Evolutionary conservation across 176 grass and related monocot species (phyloP).

Genomic region (Phoenix dactylifera): DNA sequence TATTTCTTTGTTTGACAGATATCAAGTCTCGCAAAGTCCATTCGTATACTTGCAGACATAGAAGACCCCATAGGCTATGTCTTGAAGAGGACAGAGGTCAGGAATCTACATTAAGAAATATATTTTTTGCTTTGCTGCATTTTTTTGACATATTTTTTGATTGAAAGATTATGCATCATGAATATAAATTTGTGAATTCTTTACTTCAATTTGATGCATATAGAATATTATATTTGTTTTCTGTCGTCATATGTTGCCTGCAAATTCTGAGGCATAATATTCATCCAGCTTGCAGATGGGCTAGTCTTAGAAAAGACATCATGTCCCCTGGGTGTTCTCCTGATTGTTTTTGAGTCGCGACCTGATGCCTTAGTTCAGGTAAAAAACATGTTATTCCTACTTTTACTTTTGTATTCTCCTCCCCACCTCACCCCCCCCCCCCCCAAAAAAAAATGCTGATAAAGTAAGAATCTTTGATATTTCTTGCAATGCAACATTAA

Average conservation of each 20-base stretch:
- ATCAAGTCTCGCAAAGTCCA: slow-evolving; percentile 74
- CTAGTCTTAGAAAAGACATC: slow-evolving; percentile 86
- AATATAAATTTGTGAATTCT: too few species aligned
- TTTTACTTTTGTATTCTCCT: too few species aligned
- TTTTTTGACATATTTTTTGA: too few species aligned
- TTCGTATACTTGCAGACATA: slow-evolving; percentile 79
- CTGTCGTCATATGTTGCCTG: neutral
- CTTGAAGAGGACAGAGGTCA: slow-evolving; percentile 73
- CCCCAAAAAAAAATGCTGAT: too few species aligned
- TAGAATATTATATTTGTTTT: too few species aligned
- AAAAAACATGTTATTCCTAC: neutral
- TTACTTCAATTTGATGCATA: neutral
- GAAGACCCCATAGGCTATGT: slow-evolving; percentile 82
- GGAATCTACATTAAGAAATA: neutral
- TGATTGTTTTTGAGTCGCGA: slow-evolving; percentile 89
- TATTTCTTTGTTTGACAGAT: slow-evolving; percentile 45
- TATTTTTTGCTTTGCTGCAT: too few species aligned
- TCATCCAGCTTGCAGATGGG: slow-evolving; percentile 62
- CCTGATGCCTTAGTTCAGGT: slow-evolving; percentile 99
- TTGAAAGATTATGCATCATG: too few species aligned
- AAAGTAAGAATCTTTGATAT: too few species aligned
- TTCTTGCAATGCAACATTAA: too few species aligned
- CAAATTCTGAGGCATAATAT: neutral
- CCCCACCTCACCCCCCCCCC: too few species aligned
- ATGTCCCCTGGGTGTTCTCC: slow-evolving; percentile 73